Evolutionary conservation across 2,329 filamentous ascomycete species (phyloP), one percentile per base, ranked within the genome.

Genomic region (Neurospora sp.): DNA sequence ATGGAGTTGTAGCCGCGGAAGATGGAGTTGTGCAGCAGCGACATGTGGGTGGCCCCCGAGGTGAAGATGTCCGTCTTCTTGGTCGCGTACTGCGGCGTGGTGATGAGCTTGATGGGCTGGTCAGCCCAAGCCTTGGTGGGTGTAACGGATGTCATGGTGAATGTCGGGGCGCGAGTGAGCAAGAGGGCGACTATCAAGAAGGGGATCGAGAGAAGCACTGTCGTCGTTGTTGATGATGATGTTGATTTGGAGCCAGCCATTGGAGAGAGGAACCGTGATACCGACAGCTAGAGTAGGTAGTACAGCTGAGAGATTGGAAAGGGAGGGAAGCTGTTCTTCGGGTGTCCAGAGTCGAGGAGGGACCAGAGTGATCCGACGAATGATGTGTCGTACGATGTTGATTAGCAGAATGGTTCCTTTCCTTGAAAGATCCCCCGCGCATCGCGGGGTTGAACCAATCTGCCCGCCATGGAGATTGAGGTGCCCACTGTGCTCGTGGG

Each of bases 1-100:
- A 90, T 88, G 75, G 83, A 85, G 78, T 90, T 90, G 81, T 86
- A 88, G 69, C 87, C 86, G 58, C 88, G 86, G 72, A 90, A 84
- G 74, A 90, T 85, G 70, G 84, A 80, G 75, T 90, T 90, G 81
- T 90, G 87, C 19, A 88, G 80, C 68, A 89, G 77, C 3, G 83
- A 82, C 87, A 89, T 90, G 78, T 90, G 85, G 17, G 86, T 87
- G 0, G 87, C 86, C 28, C 85, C 85, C 0, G 81, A 82, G 1
- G 85, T 87, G 77, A 88, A 89, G 73, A 87, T 81, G 74, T 89
- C 86, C 43, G 84, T 84, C 84, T 85, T 85, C 71, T 84, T 82
- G 3, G 84, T 85, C 75, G 81, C 80, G 72, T 81, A 85, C 71
- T 85, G 82, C 19, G 86, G 86, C 69, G 86, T 88, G 3, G 79